Evolutionary conservation across 2,329 filamentous ascomycete species (phyloP).

Genomic region (Talaromyces sp.): DNA sequence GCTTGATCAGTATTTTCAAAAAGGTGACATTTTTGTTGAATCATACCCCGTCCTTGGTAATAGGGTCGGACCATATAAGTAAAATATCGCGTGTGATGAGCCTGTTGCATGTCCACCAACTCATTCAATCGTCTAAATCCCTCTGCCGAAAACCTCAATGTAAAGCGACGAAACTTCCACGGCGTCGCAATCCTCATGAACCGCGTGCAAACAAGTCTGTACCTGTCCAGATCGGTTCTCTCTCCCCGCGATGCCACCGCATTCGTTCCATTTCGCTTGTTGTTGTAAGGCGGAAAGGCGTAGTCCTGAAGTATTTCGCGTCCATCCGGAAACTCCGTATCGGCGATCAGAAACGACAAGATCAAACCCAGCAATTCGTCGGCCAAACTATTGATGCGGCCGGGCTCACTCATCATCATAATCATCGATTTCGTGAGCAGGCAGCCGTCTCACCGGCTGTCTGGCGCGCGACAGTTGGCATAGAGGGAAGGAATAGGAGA

Average conservation of each 20-base stretch:
- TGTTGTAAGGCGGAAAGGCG: slow-evolving; percentile 6
- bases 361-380: slow-evolving; percentile 37
- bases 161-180: slow-evolving; percentile 37
- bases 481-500: slow-evolving; percentile 6
- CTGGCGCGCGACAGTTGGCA: slow-evolving; percentile 20
- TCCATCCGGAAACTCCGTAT: slow-evolving; percentile 14
- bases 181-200: slow-evolving; percentile 42
- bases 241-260: slow-evolving; percentile 25
- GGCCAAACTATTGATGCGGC: slow-evolving; percentile 34
- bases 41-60: slow-evolving; percentile 38
- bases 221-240: slow-evolving; percentile 36
- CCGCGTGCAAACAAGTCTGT: slow-evolving; percentile 39
- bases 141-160: slow-evolving; percentile 34
- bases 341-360: slow-evolving; percentile 29
- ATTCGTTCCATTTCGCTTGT: slow-evolving; percentile 2
- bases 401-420: slow-evolving; percentile 28
- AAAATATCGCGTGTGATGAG: slow-evolving; percentile 36
- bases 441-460: slow-evolving; percentile 34
- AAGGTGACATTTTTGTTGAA: not conserved
- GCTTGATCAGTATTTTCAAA: not conserved
- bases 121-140: slow-evolving; percentile 35
- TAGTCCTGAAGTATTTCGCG: slow-evolving; percentile 14
- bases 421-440: slow-evolving; percentile 19
- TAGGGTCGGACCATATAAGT: slow-evolving; percentile 42
- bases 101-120: slow-evolving; percentile 35